Percentiles rank a stretch among this genome's conserved stretches.
phyloP scores from a whole-genome alignment of 192 early-diverging fungal species.

The Mortierella antarctica region DNA sequence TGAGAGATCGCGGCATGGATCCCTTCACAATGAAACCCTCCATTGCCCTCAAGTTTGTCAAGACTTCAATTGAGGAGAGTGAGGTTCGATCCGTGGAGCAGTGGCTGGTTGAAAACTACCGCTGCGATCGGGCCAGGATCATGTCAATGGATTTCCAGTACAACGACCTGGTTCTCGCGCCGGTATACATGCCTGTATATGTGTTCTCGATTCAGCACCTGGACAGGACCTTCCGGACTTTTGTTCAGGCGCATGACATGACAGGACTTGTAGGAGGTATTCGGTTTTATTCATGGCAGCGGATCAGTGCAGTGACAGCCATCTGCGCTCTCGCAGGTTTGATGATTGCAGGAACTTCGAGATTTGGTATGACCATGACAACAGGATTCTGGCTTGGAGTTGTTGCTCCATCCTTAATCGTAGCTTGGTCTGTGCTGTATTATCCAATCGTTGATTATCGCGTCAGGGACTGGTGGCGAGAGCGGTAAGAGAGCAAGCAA shows the following conservation, averaged over 20 bases:
- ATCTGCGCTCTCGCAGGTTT: slow-evolving; percentile 28
- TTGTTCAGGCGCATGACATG: slow-evolving; percentile 62
- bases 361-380: slow-evolving; percentile 28
- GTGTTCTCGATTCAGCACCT: slow-evolving; percentile 58
- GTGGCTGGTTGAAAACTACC: slow-evolving; percentile 52
- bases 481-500: slow-evolving; percentile 10
- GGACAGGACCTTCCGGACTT: slow-evolving; percentile 59
- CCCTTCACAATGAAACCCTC: slow-evolving; percentile 60
- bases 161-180: slow-evolving; percentile 51
- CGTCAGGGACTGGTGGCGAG: slow-evolving; percentile 54
- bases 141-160: slow-evolving; percentile 58
- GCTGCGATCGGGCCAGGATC: slow-evolving; percentile 56
- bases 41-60: slow-evolving; percentile 58
- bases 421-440: slow-evolving; percentile 59
- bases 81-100: slow-evolving; percentile 56
- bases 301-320: slow-evolving; percentile 56
- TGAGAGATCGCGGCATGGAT: slow-evolving; percentile 54
- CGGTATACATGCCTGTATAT: slow-evolving; percentile 63
- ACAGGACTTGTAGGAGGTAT: slow-evolving; percentile 55
- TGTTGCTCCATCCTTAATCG: slow-evolving; percentile 53
- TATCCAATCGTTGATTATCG: slow-evolving; percentile 60
- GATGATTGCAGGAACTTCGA: slow-evolving; percentile 23
- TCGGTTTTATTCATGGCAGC: slow-evolving; percentile 61
- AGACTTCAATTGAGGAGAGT: slow-evolving; percentile 51
- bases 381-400: slow-evolving; percentile 57